Conservation (phyloP, 2,329 filamentous ascomycete genomes). For the Fusarium tanahbumbuense region DNA sequence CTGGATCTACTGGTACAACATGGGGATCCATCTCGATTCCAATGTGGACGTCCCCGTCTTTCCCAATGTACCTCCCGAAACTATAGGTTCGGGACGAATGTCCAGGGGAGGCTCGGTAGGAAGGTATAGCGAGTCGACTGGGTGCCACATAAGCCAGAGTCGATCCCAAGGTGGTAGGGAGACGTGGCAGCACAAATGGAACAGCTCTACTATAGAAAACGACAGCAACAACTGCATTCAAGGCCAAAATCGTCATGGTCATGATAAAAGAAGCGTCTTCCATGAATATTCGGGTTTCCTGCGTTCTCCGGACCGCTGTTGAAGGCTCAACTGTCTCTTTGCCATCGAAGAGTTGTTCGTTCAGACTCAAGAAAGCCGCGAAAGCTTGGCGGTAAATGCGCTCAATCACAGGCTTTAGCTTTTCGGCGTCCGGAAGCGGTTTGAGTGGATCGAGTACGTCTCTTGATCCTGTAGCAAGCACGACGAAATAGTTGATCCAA, state of each 20-base stretch:
- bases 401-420: no score
- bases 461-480: no score
- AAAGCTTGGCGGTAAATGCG: conserved; percentile 44
- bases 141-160: conserved; percentile 61
- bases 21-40: conserved; percentile 64
- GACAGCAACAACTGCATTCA: conserved; percentile 58
- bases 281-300: conserved; percentile 61
- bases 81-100: no score
- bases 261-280: conserved; percentile 59
- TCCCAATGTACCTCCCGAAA: conserved; percentile 63
- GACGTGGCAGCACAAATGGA: conserved; percentile 58
- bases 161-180: conserved; percentile 64
- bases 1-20: conserved; percentile 50
- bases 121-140: conserved; percentile 56
- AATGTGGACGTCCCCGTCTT: conserved; percentile 59
- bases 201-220: conserved; percentile 57
- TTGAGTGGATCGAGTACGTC: no score
- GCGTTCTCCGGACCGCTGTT: no score
- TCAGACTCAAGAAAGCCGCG: conserved; percentile 53
- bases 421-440: no score
- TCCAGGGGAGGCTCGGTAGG: no score
- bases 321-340: no score
- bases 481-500: no score
- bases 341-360: conserved; percentile 49
- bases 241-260: conserved; percentile 54